Base-by-base conservation (phyloP, 495 filamentous ascomycete genomes). In the Bacidia rubella region DNA sequence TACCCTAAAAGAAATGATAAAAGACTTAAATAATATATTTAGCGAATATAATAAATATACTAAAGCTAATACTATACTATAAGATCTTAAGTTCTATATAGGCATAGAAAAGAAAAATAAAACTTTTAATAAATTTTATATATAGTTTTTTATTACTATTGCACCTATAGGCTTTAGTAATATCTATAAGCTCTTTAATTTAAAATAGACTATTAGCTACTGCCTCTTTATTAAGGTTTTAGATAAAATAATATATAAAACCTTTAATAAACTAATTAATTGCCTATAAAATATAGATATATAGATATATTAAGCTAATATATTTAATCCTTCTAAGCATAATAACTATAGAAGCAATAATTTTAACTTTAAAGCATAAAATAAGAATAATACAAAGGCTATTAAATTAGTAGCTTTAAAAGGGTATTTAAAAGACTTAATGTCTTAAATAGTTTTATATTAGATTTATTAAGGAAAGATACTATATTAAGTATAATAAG, bases 401-500 rank as follows among this genome's bases (percentile, higher is more conserved):
- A 35, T 35, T 7, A 35, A 35, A 35, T n/a, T n/a, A 46, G 23
- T 46, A 46, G 11, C 20, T n/a, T 20, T 46, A 2, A 46, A 46
- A 21, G 22, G 44, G 21, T 41, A 52, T 40, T 40, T 45, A 23
- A 42, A 52, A 45, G 15, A 40, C 11, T 39, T 51, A 51, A 21
- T 44, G 17, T 5, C 7, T 22, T 44, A 22, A 7, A 44, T 9
- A 19, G 9, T 5, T 5, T 9, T 7, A 5, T 7, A 44, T 7
- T 46, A 46, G 17, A 11, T 46, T 26, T 2, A 38, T 15, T 50
- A 15, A 12, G 10, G 19, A 26, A 32, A 50, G 35, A 38, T 2
- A 9, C 15, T 52, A 41, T 41, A 52, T 40, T 40, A 52, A 23
- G 22, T 52, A 41, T 41, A 52, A 11, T 40, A 52, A 23, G 35